phyloP scores from a whole-genome alignment of 1,284 basidiomycete species.

The Caloboletus inedulis region DNA sequence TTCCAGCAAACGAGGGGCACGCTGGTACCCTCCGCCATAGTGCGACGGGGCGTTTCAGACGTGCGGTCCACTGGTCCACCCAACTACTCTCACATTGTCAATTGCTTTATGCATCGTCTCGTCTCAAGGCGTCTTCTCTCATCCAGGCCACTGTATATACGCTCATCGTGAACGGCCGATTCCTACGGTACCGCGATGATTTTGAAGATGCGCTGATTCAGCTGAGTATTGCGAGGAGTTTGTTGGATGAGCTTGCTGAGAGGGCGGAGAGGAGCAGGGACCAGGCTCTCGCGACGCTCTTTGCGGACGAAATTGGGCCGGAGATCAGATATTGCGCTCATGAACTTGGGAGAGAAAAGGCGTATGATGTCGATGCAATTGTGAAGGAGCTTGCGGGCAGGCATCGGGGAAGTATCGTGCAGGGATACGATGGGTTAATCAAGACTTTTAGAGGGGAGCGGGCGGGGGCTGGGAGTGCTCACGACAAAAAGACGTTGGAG shows the following conservation, averaged over 20 bases:
- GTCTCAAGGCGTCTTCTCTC: slow-evolving; percentile 55
- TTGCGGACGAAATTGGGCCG: slow-evolving; percentile 85
- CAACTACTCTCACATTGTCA: slow-evolving; percentile 76
- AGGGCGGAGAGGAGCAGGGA: slow-evolving; percentile 78
- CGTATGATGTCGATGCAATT: slow-evolving; percentile 82
- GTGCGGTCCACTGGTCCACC: slow-evolving; percentile 80
- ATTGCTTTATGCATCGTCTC: slow-evolving; percentile 51
- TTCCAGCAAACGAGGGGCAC: slow-evolving; percentile 49
- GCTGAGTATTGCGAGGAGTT: slow-evolving; percentile 72
- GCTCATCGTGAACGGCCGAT: slow-evolving; percentile 70
- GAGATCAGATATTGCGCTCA: slow-evolving; percentile 93
- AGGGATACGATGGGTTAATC: slow-evolving; percentile 61
- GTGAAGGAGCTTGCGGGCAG: slow-evolving; percentile 68
- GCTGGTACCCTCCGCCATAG: slow-evolving; percentile 64
- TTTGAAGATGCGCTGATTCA: slow-evolving; percentile 79
- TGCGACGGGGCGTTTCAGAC: slow-evolving; percentile 79
- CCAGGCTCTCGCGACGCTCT: slow-evolving; percentile 84
- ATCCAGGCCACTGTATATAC: slow-evolving; percentile 67
- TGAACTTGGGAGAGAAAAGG: slow-evolving; percentile 69
- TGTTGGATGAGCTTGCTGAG: slow-evolving; percentile 73
- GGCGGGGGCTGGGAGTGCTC: slow-evolving; percentile 37
- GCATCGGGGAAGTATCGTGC: slow-evolving; percentile 59
- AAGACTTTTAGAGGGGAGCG: slow-evolving; percentile 49
- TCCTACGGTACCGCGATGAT: slow-evolving; percentile 68
- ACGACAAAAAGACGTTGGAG: slow-evolving; percentile 53